These are phyloP conservation scores for Agastache rugosa DNA, from an alignment of 257 asterid species.

Conservation along the genomic window DNA sequence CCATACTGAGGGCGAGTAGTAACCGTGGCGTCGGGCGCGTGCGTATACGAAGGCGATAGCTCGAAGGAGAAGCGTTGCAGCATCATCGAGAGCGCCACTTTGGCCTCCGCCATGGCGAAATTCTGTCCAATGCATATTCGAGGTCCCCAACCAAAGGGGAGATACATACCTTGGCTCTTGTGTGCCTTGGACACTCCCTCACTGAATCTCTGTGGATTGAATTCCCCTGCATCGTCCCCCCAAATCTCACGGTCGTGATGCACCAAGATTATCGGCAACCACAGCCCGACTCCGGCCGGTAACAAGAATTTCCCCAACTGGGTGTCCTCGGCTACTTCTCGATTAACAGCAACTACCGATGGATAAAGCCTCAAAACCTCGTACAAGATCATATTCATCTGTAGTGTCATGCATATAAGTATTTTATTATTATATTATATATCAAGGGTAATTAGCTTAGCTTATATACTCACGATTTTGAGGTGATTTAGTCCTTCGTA, in stretches of 20 bases:
- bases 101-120: slow-evolving; percentile 45
- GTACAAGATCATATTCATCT: not conserved
- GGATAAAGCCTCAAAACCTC: slow-evolving; percentile 47
- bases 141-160: slow-evolving; percentile 54
- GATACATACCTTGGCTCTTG: slow-evolving; percentile 25
- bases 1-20: slow-evolving; percentile 46
- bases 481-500: slow-evolving; percentile 45
- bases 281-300: slow-evolving; percentile 27
- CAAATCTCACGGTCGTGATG: slow-evolving; percentile 43
- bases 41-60: slow-evolving; percentile 45
- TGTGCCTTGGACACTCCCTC: slow-evolving; percentile 45
- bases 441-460: no score
- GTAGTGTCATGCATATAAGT: not conserved
- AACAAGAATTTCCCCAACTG: slow-evolving; percentile 34
- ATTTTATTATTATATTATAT: no score
- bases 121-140: slow-evolving; percentile 44
- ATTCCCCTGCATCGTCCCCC: slow-evolving; percentile 49
- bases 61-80: slow-evolving; percentile 42
- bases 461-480: slow-evolving; percentile 46
- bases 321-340: slow-evolving; percentile 31
- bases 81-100: slow-evolving; percentile 45
- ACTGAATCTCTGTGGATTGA: slow-evolving; percentile 46
- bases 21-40: slow-evolving; percentile 25
- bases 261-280: slow-evolving; percentile 22
- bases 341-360: not conserved